Conservation (phyloP, 352 stramenopile genomes). For the Phytophthora palmivora region DNA sequence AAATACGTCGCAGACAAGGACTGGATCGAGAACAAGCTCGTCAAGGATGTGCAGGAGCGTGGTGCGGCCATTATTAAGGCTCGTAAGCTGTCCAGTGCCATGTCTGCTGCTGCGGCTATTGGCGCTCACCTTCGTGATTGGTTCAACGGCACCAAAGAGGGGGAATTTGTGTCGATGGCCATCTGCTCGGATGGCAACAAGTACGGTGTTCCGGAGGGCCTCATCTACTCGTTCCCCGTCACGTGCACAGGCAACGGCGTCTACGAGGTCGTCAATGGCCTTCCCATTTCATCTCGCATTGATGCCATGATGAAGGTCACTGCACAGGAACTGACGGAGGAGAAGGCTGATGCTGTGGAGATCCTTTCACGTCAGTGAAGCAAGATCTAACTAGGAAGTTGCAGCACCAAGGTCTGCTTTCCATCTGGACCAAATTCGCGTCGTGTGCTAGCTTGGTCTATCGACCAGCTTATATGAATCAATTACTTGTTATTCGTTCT, state of each 20-base stretch:
- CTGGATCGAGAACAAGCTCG: constrained; percentile 72
- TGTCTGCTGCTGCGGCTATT: constrained; percentile 89
- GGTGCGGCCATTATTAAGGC: constrained; percentile 91
- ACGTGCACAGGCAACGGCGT: constrained; percentile 77
- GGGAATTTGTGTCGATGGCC: constrained; percentile 90
- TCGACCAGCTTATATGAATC: constrained; percentile 18
- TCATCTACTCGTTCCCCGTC: constrained; percentile 95
- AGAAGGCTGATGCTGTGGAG: constrained; percentile 78
- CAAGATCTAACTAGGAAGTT: not conserved
- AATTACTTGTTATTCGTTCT: constrained; percentile 30
- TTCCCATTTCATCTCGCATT: constrained; percentile 74
- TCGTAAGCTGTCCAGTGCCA: constrained; percentile 87
- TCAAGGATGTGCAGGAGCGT: constrained; percentile 88
- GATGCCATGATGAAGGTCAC: constrained; percentile 79
- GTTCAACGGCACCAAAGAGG: constrained; percentile 67
- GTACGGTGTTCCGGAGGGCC: constrained; percentile 86
- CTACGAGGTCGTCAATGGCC: constrained; percentile 77
- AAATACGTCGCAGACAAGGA: constrained; percentile 57
- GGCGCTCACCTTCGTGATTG: constrained; percentile 90
- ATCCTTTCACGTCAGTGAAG: constrained; percentile 63
- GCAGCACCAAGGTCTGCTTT: not conserved
- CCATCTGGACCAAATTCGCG: constrained; percentile 4
- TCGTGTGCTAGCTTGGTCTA: constrained; percentile 9
- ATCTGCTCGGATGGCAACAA: constrained; percentile 89
- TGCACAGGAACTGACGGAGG: constrained; percentile 82